Conservation (phyloP, 192 early-diverging fungal species). For the Ambispora gerdemannii region DNA sequence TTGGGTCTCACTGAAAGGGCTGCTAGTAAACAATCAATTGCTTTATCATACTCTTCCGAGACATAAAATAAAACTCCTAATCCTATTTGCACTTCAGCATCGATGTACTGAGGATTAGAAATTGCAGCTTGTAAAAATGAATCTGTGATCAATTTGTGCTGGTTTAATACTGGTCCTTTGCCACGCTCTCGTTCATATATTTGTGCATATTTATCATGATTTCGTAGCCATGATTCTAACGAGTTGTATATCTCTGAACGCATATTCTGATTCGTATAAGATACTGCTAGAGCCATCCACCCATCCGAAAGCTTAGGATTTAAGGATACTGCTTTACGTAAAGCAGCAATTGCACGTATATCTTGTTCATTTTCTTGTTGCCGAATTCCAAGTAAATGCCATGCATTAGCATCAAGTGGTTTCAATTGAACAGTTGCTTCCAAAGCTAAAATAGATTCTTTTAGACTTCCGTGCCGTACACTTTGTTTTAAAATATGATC, state of each 20-base stretch:
- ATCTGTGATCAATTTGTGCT: constrained; percentile 70
- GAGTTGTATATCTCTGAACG: constrained; percentile 84
- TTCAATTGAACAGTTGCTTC: constrained; percentile 85
- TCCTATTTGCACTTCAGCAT: constrained; percentile 90
- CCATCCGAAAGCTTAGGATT: constrained; percentile 76
- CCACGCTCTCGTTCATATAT: constrained; percentile 32
- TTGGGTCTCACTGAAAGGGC: constrained; percentile 81
- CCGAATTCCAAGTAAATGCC: constrained; percentile 81
- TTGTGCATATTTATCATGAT: constrained; percentile 65
- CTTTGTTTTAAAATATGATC: constrained; percentile 51
- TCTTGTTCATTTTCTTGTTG: constrained; percentile 99
- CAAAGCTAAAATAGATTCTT: constrained; percentile 86
- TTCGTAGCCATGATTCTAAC: constrained; percentile 82
- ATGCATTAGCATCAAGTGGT: constrained; percentile 73
- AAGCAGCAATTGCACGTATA: constrained; percentile 81
- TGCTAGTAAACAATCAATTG: constrained; percentile 94
- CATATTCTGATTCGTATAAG: constrained; percentile 90
- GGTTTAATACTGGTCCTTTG: constrained; percentile 34
- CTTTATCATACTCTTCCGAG: constrained; percentile 90
- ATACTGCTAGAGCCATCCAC: constrained; percentile 85
- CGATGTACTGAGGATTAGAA: constrained; percentile 57
- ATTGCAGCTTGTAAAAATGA: constrained; percentile 81
- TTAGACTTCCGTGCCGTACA: constrained; percentile 58
- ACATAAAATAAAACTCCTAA: constrained; percentile 96
- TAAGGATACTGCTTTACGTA: constrained; percentile 71